These are phyloP conservation scores for Saccharomyces hybrid DNA, from an alignment of 1,139 yeast genomes.

Conservation along the genomic window DNA sequence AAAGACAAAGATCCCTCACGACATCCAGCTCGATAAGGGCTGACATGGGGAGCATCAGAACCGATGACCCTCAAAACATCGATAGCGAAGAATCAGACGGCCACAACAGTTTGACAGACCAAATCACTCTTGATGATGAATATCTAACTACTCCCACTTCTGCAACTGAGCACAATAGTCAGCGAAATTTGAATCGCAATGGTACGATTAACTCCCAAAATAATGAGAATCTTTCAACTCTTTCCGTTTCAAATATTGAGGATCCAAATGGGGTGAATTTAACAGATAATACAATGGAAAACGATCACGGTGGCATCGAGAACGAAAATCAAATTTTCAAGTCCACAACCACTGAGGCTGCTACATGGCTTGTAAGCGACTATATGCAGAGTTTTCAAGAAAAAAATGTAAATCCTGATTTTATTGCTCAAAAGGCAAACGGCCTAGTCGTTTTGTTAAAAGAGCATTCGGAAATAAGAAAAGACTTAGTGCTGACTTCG, in stretches of 20 bases:
- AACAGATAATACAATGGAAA: not conserved
- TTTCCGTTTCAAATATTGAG: not conserved
- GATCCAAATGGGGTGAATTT: not conserved
- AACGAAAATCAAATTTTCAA: not conserved
- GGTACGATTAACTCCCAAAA: not conserved
- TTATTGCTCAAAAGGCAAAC: slow-evolving; percentile 52
- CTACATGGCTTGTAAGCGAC: slow-evolving; percentile 45
- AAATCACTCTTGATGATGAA: not conserved
- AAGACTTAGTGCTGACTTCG: slow-evolving; percentile 56
- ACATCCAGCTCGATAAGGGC: not conserved
- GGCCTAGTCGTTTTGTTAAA: slow-evolving; percentile 52
- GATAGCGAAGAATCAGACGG: not conserved
- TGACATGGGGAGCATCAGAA: slow-evolving; percentile 2
- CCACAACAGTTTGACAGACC: not conserved
- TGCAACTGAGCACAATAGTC: not conserved
- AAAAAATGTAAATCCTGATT: slow-evolving; percentile 39
- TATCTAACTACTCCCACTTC: not conserved
- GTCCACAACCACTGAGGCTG: slow-evolving; percentile 12
- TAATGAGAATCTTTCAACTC: not conserved
- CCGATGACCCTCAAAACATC: not conserved
- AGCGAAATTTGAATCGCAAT: not conserved
- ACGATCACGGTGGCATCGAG: not conserved
- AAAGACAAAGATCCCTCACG: slow-evolving; percentile 2
- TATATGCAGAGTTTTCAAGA: slow-evolving; percentile 39
- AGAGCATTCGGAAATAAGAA: slow-evolving; percentile 52